These are phyloP conservation scores for Suhomyces vadensis DNA, from an alignment of 805 yeast genomes.

Conservation along the genomic window DNA sequence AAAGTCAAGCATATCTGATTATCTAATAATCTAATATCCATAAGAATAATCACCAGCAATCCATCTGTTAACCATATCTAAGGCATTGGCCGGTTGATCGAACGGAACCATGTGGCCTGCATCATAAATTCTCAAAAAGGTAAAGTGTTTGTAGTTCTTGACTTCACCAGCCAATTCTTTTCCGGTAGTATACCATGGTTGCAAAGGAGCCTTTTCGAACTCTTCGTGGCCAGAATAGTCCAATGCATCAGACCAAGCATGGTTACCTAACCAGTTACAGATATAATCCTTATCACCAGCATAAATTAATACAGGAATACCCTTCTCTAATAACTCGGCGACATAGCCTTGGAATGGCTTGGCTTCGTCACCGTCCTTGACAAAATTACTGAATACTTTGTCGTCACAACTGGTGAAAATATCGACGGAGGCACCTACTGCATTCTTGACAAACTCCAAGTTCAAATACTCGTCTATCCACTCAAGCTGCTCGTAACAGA, in stretches of 20 bases:
- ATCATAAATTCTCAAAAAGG: slow-evolving; percentile 26
- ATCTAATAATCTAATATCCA: slow-evolving; percentile 5
- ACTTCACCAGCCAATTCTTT: slow-evolving; percentile 40
- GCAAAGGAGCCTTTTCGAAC: slow-evolving; percentile 18
- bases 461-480: slow-evolving; percentile 55
- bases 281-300: slow-evolving; percentile 49
- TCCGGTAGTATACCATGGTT: slow-evolving; percentile 20
- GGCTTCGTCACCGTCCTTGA: slow-evolving; percentile 64
- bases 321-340: slow-evolving; percentile 39
- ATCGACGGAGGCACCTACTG: slow-evolving; percentile 58
- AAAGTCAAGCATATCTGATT: no score
- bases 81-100: slow-evolving; percentile 23
- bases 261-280: slow-evolving; percentile 48
- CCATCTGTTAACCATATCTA: slow-evolving; percentile 29
- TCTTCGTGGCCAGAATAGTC: slow-evolving; percentile 20
- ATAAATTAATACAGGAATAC: slow-evolving; percentile 42
- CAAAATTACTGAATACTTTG: slow-evolving; percentile 50
- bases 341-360: slow-evolving; percentile 70
- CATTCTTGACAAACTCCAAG: slow-evolving; percentile 51
- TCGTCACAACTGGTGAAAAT: slow-evolving; percentile 49
- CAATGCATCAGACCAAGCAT: slow-evolving; percentile 36
- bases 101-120: slow-evolving; percentile 30
- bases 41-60: slow-evolving; percentile 41
- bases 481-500: slow-evolving; percentile 54
- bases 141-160: slow-evolving; percentile 28